These are phyloP conservation scores for Erythrophleum ivorense DNA, from an alignment of 331 rosid genomes.

Conservation along the genomic window DNA sequence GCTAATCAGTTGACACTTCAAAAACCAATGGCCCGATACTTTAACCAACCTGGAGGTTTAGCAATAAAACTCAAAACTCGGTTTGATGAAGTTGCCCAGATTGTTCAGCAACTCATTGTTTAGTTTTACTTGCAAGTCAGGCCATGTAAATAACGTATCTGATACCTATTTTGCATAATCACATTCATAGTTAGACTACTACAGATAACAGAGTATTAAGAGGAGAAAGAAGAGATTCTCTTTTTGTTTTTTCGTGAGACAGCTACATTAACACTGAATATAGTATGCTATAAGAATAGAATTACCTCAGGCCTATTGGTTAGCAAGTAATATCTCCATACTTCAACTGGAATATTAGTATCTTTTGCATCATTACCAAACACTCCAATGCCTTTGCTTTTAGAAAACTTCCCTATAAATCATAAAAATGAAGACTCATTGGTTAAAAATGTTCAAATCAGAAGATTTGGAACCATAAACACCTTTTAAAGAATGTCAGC, in stretches of 20 bases:
- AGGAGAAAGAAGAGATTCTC: conserved; percentile 13
- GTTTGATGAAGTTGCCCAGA: conserved; percentile 94
- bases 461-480: conserved; percentile 1
- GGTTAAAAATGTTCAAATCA: conserved; percentile 29
- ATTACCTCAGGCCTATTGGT: conserved; percentile 94
- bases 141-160: conserved; percentile 90
- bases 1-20: conserved; percentile 28
- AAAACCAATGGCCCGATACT: conserved; percentile 27
- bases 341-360: conserved; percentile 92
- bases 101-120: conserved; percentile 86
- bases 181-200: conserved; percentile 30
- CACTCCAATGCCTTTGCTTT: conserved; percentile 93
- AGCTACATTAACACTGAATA: background rate
- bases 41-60: conserved; percentile 89
- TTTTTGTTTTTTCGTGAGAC: conserved; percentile 9
- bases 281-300: conserved; percentile 6
- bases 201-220: background rate
- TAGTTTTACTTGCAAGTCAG: conserved; percentile 91
- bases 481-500: conserved; percentile 7
- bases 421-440: conserved; percentile 19
- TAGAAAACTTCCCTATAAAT: conserved; percentile 84
- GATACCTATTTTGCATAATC: conserved; percentile 65
- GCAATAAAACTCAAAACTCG: conserved; percentile 95
- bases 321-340: conserved; percentile 95
- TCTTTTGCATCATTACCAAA: conserved; percentile 97